Evolutionary conservation across 1,284 basidiomycete genomes (phyloP).

Genomic region (Rhodotorula mucilaginosa): DNA sequence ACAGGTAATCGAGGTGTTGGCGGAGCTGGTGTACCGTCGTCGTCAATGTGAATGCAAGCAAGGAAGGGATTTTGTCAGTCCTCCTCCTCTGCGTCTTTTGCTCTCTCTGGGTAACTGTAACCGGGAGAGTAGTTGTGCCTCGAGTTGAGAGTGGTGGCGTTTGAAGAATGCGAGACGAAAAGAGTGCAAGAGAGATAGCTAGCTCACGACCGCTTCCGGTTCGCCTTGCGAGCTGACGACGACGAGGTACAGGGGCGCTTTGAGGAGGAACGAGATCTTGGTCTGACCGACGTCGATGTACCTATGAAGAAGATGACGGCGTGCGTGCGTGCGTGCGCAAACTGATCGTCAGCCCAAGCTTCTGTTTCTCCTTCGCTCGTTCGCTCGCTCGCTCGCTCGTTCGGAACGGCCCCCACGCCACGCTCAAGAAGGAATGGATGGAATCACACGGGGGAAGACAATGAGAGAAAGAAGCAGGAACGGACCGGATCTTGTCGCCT

Average conservation of each 20-base stretch:
- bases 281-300: slow-evolving; percentile 70
- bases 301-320: slow-evolving; percentile 34
- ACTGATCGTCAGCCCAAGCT: too few species aligned
- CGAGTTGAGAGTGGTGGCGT: too few species aligned
- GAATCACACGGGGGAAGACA: not conserved
- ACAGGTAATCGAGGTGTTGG: slow-evolving; percentile 88
- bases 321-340: too few species aligned
- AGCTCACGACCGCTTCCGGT: slow-evolving; percentile 83
- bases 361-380: too few species aligned
- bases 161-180: too few species aligned
- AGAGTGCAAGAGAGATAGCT: not conserved
- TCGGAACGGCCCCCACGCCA: too few species aligned
- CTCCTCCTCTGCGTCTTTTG: not conserved
- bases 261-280: slow-evolving; percentile 78
- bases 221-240: slow-evolving; percentile 84
- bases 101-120: not conserved
- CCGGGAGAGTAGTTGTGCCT: too few species aligned
- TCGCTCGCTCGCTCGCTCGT: too few species aligned
- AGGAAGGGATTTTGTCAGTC: not conserved
- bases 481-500: slow-evolving; percentile 42
- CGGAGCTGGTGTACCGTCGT: slow-evolving; percentile 63
- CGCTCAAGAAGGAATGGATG: too few species aligned
- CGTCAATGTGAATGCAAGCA: not conserved
- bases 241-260: slow-evolving; percentile 84
- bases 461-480: not conserved